These are phyloP conservation scores for Talaromyces adpressus DNA, from an alignment of 495 filamentous ascomycete genomes.

Conservation along the genomic window DNA sequence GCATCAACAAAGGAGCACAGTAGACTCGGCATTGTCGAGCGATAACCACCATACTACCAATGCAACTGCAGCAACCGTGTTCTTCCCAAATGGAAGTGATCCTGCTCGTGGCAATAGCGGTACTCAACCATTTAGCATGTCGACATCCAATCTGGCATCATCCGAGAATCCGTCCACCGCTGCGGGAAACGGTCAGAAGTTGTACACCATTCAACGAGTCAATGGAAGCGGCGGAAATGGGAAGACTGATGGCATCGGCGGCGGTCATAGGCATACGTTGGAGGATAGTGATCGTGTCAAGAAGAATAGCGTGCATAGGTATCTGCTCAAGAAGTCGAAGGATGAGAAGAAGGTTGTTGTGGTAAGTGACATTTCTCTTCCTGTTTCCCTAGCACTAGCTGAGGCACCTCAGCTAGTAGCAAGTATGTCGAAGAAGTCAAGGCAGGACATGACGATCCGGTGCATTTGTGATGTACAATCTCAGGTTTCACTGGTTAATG, in stretches of 20 bases:
- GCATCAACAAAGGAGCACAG: not conserved
- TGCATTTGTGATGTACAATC: not conserved
- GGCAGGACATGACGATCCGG: not conserved
- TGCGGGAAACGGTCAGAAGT: constrained; percentile 43
- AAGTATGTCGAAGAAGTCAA: not conserved
- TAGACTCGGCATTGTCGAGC: constrained; percentile 4
- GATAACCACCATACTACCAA: not conserved
- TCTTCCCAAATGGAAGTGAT: not conserved
- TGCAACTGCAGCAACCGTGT: not conserved
- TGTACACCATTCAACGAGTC: constrained; percentile 68
- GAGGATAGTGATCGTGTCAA: constrained; percentile 80
- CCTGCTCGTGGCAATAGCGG: not conserved
- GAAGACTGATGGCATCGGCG: constrained; percentile 58
- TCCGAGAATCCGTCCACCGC: constrained; percentile 37
- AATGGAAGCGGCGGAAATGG: constrained; percentile 73
- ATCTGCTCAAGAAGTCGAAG: constrained; percentile 58
- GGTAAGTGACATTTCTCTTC: constrained; percentile 44
- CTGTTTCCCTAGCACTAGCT: no score
- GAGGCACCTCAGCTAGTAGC: no score
- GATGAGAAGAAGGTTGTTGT: constrained; percentile 55
- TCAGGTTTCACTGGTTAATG: not conserved
- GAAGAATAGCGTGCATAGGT: constrained; percentile 71
- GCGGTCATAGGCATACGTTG: constrained; percentile 66
- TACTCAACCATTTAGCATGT: constrained; percentile 29
- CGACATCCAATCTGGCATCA: constrained; percentile 27